Base-by-base conservation (phyloP, 1,139 yeast species). In the Kodamaea anthophila region DNA sequence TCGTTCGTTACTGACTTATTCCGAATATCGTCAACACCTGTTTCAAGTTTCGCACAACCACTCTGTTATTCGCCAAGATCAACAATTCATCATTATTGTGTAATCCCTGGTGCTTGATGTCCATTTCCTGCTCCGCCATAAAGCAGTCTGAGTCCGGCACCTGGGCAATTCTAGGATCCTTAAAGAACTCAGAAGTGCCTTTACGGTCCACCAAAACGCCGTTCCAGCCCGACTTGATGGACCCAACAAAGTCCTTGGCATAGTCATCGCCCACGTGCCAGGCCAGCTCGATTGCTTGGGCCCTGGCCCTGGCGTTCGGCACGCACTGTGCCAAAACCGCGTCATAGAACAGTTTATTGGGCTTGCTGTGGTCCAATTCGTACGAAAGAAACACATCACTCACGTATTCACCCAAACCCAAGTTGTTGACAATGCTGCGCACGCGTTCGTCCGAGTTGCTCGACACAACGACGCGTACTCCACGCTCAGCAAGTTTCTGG, bases 211-310 rank as follows among this genome's bases (percentile, higher is more conserved):
- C 37, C 18, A 73, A 53, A 1, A 79, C 55, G 3, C 80, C 76
- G 37, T 72, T 74, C 76, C 84, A 72, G 0, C 86, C 87, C 1
- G 80, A 65, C 16, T 53, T 51, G 8, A 58, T 52, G 0, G 77
- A 60, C 2, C 77, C 82, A 9, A 60, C 42, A 35, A 71, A 60
- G 44, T 80, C 88, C 30, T 72, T 67, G 10, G 52, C 53, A 23
- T 63, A 49, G 36, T 70, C 74, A 47, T 80, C 87, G 1, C 88
- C 88, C 23, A 78, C 57, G 46, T 80, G 88, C 83, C 83, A 78
- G 34, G 65, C 49, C 27, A 49, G 43, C 21, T 55, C 46, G 11
- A 31, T 30, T 13, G 29, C 30, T 27, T 15, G 28, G 14, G 19
- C 33, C 21, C 26, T 30, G 10, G 24, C 13, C 3, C 23, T 13